phyloP scores from a whole-genome alignment of 805 yeast species.

The Sungouiella blattae region DNA sequence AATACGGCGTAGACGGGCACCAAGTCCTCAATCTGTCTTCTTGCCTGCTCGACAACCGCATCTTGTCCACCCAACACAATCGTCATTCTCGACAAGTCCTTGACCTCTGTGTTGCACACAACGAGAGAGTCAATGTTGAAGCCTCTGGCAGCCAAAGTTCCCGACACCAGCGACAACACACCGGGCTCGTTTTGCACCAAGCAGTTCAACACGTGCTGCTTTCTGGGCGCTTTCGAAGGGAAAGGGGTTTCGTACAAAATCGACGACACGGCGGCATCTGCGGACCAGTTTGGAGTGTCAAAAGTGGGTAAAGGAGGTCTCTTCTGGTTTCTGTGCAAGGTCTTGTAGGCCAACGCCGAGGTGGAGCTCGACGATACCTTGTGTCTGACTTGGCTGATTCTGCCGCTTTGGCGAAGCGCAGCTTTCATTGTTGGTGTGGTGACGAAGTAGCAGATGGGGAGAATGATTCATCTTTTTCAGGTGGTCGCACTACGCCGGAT shows the following conservation, averaged over 20 bases:
- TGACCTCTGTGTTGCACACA: slow-evolving; percentile 94
- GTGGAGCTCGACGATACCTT: slow-evolving; percentile 59
- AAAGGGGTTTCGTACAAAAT: slow-evolving; percentile 89
- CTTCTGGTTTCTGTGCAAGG: slow-evolving; percentile 77
- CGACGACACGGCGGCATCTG: slow-evolving; percentile 94
- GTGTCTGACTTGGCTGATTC: slow-evolving; percentile 13
- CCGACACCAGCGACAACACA: slow-evolving; percentile 88
- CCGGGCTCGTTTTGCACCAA: slow-evolving; percentile 98
- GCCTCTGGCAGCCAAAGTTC: slow-evolving; percentile 96
- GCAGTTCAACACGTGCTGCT: slow-evolving; percentile 91
- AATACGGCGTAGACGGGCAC: slow-evolving; percentile 98
- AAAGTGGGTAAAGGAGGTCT: slow-evolving; percentile 91
- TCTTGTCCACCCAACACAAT: slow-evolving; percentile 92
- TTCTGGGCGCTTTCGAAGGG: slow-evolving; percentile 57
- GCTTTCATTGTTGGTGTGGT: slow-evolving; percentile 4
- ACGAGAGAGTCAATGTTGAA: slow-evolving; percentile 97
- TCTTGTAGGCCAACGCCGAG: slow-evolving; percentile 91
- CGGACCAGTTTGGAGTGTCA: slow-evolving; percentile 92
- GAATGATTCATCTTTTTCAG: slow-evolving; percentile 1
- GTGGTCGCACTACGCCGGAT: neutral
- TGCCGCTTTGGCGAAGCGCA: slow-evolving; percentile 4
- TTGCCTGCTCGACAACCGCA: slow-evolving; percentile 94
- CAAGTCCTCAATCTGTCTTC: slow-evolving; percentile 95
- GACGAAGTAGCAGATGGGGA: neutral
- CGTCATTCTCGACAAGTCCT: slow-evolving; percentile 95